Evolutionary conservation across 371 early-diverging fungal genomes (phyloP), one percentile per base, ranked within the genome.

Genomic region (Funneliformis caledonium): DNA sequence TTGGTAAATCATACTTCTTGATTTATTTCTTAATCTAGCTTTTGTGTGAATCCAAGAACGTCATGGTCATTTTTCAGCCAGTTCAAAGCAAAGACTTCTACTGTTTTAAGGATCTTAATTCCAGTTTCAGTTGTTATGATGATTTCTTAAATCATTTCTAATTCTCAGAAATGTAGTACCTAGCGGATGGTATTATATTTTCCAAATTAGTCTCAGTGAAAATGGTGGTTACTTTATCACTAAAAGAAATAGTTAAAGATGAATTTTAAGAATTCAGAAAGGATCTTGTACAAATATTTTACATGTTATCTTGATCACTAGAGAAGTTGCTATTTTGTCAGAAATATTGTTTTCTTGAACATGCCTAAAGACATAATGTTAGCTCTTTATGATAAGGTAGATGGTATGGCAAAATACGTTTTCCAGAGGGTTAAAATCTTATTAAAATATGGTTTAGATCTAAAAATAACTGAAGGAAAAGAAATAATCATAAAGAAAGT

Each of bases 341-440:
- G 33, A 11, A 19, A 77, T 48, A 42, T n/a, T 33, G 78, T 83
- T 11, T 84, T 81, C 65, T 0, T 60, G 65, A 72, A 69, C 42
- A 61, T 83, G 9, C 59, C 80, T 19, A 1, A 16, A 68, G 76
- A 82, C 3, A 4, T 77, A 26, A 59, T 84, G 78, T 48, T 80
- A 43, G 64, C 69, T 3, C 70, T 84, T 50, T 80, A 74, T 62
- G 4, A 11, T 2, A 72, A 78, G 69, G 56, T 80, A 6, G 84
- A 82, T 22, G 82, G 83, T 10, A 70, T 84, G 59, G 82, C 83
- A 50, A 80, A 82, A 73, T 84, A 84, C 62, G 76, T 84, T 50
- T 75, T 84, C 16, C 65, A 80, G 45, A 45, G n/a, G 50, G 50
- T 14, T 56, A 0, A 56, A 56, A 16, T 14, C 16, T 12, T 14